These are phyloP conservation scores for Colletotrichum zoysiae DNA, from an alignment of 2,329 filamentous ascomycete species.

Conservation along the genomic window DNA sequence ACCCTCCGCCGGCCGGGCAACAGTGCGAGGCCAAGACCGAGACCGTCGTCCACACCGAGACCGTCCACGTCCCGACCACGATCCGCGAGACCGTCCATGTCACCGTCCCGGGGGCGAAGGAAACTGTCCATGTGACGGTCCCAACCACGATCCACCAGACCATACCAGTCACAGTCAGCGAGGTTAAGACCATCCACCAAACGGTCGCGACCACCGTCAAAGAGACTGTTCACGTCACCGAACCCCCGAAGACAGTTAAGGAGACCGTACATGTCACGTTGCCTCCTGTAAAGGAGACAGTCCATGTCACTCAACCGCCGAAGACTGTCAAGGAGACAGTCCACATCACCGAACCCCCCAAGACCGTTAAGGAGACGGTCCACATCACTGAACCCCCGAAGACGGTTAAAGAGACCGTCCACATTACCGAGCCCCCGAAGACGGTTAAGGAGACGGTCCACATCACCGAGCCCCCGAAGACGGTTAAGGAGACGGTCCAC, in stretches of 20 bases:
- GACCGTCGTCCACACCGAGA: slow-evolving; percentile 33
- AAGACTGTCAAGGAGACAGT: not conserved
- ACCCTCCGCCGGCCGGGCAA: slow-evolving; percentile 21
- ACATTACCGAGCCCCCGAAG: slow-evolving; percentile 17
- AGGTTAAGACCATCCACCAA: slow-evolving; percentile 30
- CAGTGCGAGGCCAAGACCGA: slow-evolving; percentile 36
- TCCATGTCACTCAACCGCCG: slow-evolving; percentile 14
- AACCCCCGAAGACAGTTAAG: slow-evolving; percentile 23
- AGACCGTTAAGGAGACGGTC: not conserved
- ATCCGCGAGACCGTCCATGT: slow-evolving; percentile 26
- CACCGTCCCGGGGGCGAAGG: slow-evolving; percentile 9
- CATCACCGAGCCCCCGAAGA: not conserved
- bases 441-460: no score
- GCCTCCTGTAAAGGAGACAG: slow-evolving; percentile 13
- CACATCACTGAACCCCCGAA: slow-evolving; percentile 24
- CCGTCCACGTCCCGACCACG: slow-evolving; percentile 4
- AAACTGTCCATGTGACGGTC: slow-evolving; percentile 33
- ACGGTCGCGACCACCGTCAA: slow-evolving; percentile 21
- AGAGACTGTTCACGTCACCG: slow-evolving; percentile 32
- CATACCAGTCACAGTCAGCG: slow-evolving; percentile 23
- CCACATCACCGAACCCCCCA: slow-evolving; percentile 10
- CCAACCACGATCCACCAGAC: slow-evolving; percentile 23
- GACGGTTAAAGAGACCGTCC: slow-evolving; percentile 30
- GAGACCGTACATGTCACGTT: slow-evolving; percentile 27
- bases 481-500: slow-evolving; percentile 4